Evolutionary conservation across 352 stramenopile genomes (phyloP).

Genomic region (Pythium inflatum): DNA sequence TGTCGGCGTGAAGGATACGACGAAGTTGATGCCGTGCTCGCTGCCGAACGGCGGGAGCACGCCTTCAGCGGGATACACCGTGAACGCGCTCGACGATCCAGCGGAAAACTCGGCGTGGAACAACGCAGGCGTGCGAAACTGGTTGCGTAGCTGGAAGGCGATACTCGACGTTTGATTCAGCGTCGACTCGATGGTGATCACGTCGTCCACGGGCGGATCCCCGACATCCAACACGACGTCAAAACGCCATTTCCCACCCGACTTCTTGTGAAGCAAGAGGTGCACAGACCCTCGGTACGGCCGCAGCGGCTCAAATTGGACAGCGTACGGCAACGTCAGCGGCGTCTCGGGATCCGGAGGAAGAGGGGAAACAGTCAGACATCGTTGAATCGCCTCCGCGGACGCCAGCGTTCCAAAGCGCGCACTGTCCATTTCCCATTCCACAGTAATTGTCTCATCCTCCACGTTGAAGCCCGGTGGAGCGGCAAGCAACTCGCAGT

Average conservation of each 20-base stretch:
- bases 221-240: constrained; percentile 80
- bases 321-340: constrained; percentile 45
- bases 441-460: constrained; percentile 53
- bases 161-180: constrained; percentile 87
- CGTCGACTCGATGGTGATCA: constrained; percentile 85
- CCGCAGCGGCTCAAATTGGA: constrained; percentile 88
- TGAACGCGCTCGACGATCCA: constrained; percentile 88
- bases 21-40: constrained; percentile 72
- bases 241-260: constrained; percentile 87
- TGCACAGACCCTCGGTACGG: constrained; percentile 79
- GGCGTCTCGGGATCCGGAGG: neutral
- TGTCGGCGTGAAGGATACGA: constrained; percentile 90
- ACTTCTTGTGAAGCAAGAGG: constrained; percentile 79
- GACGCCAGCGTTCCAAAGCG: constrained; percentile 62
- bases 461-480: constrained; percentile 46
- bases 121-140: constrained; percentile 67
- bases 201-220: constrained; percentile 86
- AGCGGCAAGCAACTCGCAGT: constrained; percentile 62
- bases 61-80: constrained; percentile 80
- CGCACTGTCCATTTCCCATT: constrained; percentile 68
- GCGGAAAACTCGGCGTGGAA: constrained; percentile 90
- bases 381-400: constrained; percentile 49
- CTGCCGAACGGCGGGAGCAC: constrained; percentile 76
- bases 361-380: constrained; percentile 49
- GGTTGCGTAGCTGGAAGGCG: constrained; percentile 88